phyloP scores from a whole-genome alignment of 2,329 filamentous ascomycete genomes.

The Ophiostoma sp. region DNA sequence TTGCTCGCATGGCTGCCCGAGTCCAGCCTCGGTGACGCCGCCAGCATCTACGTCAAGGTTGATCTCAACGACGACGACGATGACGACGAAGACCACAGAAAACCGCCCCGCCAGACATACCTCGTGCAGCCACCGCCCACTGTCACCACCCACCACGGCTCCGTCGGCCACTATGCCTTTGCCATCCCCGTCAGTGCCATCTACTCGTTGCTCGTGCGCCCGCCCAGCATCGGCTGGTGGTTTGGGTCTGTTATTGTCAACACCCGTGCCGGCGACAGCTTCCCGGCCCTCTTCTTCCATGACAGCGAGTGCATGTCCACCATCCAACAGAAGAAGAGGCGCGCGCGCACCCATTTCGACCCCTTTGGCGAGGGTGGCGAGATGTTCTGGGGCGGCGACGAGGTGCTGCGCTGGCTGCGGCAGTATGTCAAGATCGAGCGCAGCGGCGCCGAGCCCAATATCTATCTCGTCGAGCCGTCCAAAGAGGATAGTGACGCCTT shows the following conservation, averaged over 20 bases:
- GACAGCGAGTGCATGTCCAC: conserved; percentile 95
- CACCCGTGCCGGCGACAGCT: conserved; percentile 81
- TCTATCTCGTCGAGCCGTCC: conserved; percentile 84
- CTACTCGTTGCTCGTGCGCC: conserved; percentile 83
- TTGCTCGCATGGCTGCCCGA: conserved; percentile 93
- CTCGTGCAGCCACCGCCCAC: conserved; percentile 89
- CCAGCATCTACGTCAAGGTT: conserved; percentile 90
- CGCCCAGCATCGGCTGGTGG: conserved; percentile 96
- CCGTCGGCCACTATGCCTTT: conserved; percentile 79
- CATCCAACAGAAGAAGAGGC: conserved; percentile 85
- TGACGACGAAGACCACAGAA: conserved; percentile 41
- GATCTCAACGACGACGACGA: conserved; percentile 64
- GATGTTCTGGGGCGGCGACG: conserved; percentile 97
- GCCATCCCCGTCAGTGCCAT: conserved; percentile 84
- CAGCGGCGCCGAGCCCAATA: conserved; percentile 78
- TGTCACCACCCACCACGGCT: conserved; percentile 66
- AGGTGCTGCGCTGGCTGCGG: conserved; percentile 85
- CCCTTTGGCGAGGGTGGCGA: conserved; percentile 79
- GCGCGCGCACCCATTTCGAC: conserved; percentile 78
- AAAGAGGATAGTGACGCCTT: conserved; percentile 76
- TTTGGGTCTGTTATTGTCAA: conserved; percentile 95
- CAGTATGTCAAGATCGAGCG: conserved; percentile 78
- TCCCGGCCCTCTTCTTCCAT: conserved; percentile 95
- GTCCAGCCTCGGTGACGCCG: conserved; percentile 75
- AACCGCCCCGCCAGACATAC: conserved; percentile 77